phyloP scores from a whole-genome alignment of 2,329 filamentous ascomycete species.

The Fusarium begoniae region DNA sequence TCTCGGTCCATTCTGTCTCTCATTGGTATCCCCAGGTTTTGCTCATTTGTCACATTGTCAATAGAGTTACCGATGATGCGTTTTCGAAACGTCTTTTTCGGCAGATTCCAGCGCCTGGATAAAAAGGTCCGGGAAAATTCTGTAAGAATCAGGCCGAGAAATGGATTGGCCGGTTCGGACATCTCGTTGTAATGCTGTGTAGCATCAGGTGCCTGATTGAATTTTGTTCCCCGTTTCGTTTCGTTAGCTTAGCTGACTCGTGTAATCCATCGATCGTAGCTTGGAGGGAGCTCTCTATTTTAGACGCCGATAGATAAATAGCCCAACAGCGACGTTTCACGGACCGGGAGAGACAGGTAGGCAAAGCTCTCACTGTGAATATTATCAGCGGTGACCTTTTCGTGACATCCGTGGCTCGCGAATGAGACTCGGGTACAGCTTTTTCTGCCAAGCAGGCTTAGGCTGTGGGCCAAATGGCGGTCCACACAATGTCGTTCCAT shows the following conservation, averaged over 20 bases:
- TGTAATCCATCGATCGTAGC: neutral
- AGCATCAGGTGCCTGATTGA: neutral
- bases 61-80: constrained; percentile 1
- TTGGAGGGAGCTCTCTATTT: neutral
- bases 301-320: neutral
- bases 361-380: neutral
- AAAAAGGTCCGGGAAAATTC: neutral
- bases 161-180: neutral
- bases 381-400: constrained; percentile 14
- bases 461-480: constrained; percentile 17
- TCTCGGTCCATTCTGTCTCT: constrained; percentile 37
- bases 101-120: neutral
- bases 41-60: neutral
- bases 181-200: neutral
- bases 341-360: neutral
- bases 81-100: neutral
- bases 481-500: constrained; percentile 31
- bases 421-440: constrained; percentile 3
- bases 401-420: neutral
- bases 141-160: neutral
- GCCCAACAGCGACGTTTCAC: neutral
- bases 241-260: neutral
- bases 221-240: neutral
- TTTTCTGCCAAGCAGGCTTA: constrained; percentile 21
- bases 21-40: constrained; percentile 44